Evolutionary conservation across 441 rosid genomes (phyloP), one percentile per base, ranked within the genome.

Genomic region (Populus hybrid): DNA sequence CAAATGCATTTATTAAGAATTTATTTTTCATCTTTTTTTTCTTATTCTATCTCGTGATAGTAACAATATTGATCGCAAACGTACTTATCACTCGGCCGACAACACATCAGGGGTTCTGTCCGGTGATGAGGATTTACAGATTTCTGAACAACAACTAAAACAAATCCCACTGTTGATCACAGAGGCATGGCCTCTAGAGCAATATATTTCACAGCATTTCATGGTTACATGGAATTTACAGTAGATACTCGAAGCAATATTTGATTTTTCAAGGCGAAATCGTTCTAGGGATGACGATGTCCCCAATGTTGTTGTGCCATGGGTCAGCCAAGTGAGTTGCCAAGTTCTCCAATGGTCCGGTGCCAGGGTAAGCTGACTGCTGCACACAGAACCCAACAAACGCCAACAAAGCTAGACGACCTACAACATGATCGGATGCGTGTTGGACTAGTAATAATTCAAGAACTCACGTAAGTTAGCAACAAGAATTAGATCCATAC

Each of bases 281-380:
- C 16, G 78, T 2, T 81, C 72, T 84, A 34, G 97, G 99, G 87
- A 95, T 91, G 83, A 95, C 36, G 69, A 95, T 23, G 70, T 91
- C 72, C 12, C 98, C 99, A 76, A 91, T 94, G 93, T 90, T 92
- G 80, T 91, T 94, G 93, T 94, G 98, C 98, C 99, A 95, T 82
- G 98, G 99, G 75, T 95, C 99, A 26, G 98, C 97, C 85, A 94
- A 84, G 87, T 95, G 98, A 73, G 90, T 87, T 24, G 98, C 99
- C 88, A 94, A 75, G 84, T 95, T 95, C 95, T 95, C 98, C 91
- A 95, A 82, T 23, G 98, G 99, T 70, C 99, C 99, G 0, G 99
- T 95, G 6, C 99, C 98, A 0, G 99, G 98, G 85, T 90, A 90
- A 9, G 99, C 99, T 10, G 99, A 89, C 78, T 95, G 99, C 76